Base-by-base conservation (phyloP, 2,329 filamentous ascomycete genomes). In the Sarocladiaceae sp. region DNA sequence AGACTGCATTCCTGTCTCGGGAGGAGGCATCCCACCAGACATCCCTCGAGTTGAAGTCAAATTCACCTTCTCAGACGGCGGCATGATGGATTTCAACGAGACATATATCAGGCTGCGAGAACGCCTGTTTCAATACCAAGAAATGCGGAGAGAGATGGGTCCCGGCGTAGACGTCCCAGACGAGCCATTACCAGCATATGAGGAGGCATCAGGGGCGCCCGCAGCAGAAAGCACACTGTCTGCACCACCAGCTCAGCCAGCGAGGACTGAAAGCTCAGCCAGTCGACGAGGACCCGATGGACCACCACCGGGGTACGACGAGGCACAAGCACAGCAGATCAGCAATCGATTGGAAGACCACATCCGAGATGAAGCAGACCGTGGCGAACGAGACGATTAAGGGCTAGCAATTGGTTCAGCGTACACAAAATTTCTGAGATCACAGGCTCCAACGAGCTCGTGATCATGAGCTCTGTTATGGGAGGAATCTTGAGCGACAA, bases 31-130 rank as follows among this genome's bases (percentile, higher is more conserved):
- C 49, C 89, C 92, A 1, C 71, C 86, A 4, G 76, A 86, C 20
- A 79, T 90, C 56, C 79, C 86, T 17, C 83, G 85, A 25, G 76
- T 96, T 39, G 90, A 94, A 62, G 69, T 96, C 58, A 91, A 88
- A 66, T 79, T 97, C 61, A 91, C 86, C 20, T 97, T 97, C 75
- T 92, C 91, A 65, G 92, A 97, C 56, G 93, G 93, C 39, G 93
- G 93, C n/a, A 92, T 92, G 54, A 94, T 88, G 66, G 91, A 96
- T 60, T 97, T 96, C 64, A 86, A 92, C 61, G 81, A 83, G 49
- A 82, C 82, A 50, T 96, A 92, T 63, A 90, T 95, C 61, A 79
- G 87, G 52, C 84, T 97, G 57, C 91, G 90, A 64, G 92, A 96
- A 64, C 81, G 90, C 6, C 72, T 96, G 52, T 80, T 87, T 57